phyloP scores from a whole-genome alignment of 2,329 filamentous ascomycete genomes.

The Pseudocercospora musae region DNA sequence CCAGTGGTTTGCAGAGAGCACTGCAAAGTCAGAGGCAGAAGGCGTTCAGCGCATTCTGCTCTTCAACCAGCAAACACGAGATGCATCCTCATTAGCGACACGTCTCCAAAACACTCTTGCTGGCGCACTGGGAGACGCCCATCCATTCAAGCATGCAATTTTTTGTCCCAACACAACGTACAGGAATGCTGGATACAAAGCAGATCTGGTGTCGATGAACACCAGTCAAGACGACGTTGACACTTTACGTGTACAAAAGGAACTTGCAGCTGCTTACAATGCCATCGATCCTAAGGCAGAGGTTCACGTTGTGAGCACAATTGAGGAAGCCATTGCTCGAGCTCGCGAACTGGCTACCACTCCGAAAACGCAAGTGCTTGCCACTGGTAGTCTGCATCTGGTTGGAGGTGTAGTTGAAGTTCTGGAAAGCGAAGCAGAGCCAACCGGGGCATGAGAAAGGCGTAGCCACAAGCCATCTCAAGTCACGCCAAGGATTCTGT shows the following conservation, averaged over 20 bases:
- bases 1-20: conserved; percentile 65
- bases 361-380: conserved; percentile 59
- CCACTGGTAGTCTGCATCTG: conserved; percentile 81
- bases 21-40: conserved; percentile 24
- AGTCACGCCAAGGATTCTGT: background rate
- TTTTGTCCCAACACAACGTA: conserved; percentile 79
- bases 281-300: conserved; percentile 51
- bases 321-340: conserved; percentile 65
- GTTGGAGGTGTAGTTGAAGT: conserved; percentile 75
- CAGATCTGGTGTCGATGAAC: conserved; percentile 62
- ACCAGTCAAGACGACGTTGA: conserved; percentile 57
- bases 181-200: conserved; percentile 57
- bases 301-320: conserved; percentile 60
- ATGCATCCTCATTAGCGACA: conserved; percentile 64
- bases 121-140: conserved; percentile 36
- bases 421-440: conserved; percentile 51
- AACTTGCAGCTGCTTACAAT: conserved; percentile 60
- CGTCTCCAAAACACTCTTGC: conserved; percentile 59
- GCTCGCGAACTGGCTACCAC: conserved; percentile 45
- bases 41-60: conserved; percentile 59
- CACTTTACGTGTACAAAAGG: conserved; percentile 63
- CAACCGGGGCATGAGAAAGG: background rate
- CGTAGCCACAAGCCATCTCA: background rate
- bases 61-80: conserved; percentile 90
- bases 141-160: conserved; percentile 67